Conservation (phyloP, 345 rosid species). For the Sonneratia caseolaris region DNA sequence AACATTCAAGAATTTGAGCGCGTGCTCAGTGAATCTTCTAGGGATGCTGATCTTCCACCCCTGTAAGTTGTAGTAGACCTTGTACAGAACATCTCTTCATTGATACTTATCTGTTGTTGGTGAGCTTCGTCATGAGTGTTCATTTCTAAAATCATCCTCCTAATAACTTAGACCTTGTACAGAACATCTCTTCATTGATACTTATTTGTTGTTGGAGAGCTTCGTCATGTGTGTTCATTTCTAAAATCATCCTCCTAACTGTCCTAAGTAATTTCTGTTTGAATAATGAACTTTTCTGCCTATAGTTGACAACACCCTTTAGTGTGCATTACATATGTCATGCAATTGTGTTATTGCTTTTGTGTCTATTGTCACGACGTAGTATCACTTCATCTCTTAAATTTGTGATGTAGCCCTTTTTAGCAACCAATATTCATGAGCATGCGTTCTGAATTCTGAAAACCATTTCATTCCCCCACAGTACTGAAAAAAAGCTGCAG, state of each 20-base stretch:
- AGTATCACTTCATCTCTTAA: not conserved
- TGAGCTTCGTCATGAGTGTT: not conserved
- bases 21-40: conserved; percentile 76
- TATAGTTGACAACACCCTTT: not conserved
- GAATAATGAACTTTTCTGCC: not conserved
- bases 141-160: not conserved
- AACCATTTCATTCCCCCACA: conserved; percentile 19
- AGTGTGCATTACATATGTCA: not conserved
- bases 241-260: not conserved
- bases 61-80: conserved; percentile 40
- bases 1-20: conserved; percentile 93
- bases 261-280: not conserved
- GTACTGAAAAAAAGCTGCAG: conserved; percentile 56
- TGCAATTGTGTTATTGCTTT: not conserved
- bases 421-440: not conserved
- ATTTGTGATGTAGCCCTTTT: not conserved
- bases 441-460: conserved; percentile 8
- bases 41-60: conserved; percentile 73
- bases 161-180: no score
- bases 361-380: not conserved
- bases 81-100: no score
- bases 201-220: not conserved
- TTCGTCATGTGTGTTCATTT: not conserved
- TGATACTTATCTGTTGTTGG: not conserved
- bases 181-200: no score